Percentiles rank a stretch among this genome's conserved stretches.
These are phyloP conservation scores for Rhizopogon rudus DNA, from an alignment of 768 basidiomycete genomes.

Conservation along the genomic window DNA sequence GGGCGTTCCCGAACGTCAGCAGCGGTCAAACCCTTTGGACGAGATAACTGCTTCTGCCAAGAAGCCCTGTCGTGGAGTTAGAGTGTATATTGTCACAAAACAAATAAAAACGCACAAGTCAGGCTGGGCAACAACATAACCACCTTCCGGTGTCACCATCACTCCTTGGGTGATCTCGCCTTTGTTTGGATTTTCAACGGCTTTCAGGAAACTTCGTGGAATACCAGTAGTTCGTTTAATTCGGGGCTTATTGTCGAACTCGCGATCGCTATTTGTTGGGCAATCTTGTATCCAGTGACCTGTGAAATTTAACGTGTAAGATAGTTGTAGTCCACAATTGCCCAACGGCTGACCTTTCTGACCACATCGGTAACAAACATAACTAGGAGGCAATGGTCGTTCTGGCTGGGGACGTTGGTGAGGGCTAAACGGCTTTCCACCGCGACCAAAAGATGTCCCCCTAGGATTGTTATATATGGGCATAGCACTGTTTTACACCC, in stretches of 20 bases:
- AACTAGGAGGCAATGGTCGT: constrained; percentile 85
- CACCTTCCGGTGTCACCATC: constrained; percentile 98
- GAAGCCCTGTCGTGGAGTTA: constrained; percentile 54
- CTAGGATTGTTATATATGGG: constrained; percentile 64
- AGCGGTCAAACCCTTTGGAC: constrained; percentile 75
- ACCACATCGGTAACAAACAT: constrained; percentile 98
- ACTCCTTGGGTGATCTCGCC: constrained; percentile 77
- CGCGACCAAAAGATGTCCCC: constrained; percentile 57
- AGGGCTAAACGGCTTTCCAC: constrained; percentile 45
- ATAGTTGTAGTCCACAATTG: neutral
- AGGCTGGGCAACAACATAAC: constrained; percentile 95
- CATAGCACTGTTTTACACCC: constrained; percentile 48
- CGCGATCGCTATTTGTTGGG: constrained; percentile 94
- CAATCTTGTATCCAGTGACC: constrained; percentile 99
- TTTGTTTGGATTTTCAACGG: constrained; percentile 81
- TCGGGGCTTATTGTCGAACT: constrained; percentile 89
- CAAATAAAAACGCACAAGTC: constrained; percentile 66
- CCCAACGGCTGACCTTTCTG: constrained; percentile 71
- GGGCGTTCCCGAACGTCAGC: constrained; percentile 86
- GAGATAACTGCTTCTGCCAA: constrained; percentile 89
- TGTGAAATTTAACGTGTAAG: constrained; percentile 26
- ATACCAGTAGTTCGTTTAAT: constrained; percentile 99
- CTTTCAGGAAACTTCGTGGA: constrained; percentile 94
- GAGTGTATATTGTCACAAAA: too few relatives aligned
- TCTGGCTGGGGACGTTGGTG: constrained; percentile 55